Evolutionary conservation across 225 moss, liverwort and hornwort species (phyloP).

Genomic region (Takakia lepidozioides): DNA sequence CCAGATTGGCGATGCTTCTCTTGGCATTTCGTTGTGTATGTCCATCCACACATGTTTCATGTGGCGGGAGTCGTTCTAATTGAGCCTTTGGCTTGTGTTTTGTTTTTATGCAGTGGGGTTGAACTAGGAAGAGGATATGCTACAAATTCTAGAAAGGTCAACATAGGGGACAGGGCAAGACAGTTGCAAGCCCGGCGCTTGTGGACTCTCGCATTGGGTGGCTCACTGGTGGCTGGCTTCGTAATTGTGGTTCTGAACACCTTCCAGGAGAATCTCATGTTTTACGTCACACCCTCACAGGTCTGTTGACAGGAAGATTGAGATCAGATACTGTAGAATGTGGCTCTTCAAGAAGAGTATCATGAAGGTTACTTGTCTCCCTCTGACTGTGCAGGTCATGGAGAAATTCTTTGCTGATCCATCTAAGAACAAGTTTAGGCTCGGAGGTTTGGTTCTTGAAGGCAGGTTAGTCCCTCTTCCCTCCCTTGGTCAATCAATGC

Average conservation of each 20-base stretch:
- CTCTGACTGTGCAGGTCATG: slow-evolving; percentile 71
- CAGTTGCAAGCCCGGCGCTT: slow-evolving; percentile 81
- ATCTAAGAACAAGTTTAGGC: slow-evolving; percentile 72
- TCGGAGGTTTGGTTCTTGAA: slow-evolving; percentile 93
- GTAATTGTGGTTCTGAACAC: slow-evolving; percentile 79
- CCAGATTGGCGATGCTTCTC: too few relatives aligned
- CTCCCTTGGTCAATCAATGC: neutral
- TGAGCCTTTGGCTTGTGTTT: too few relatives aligned
- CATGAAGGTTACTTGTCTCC: too few relatives aligned
- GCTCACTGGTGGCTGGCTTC: slow-evolving; percentile 80
- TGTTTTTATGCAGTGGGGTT: too few relatives aligned
- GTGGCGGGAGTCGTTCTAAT: too few relatives aligned
- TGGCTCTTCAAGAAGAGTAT: too few relatives aligned
- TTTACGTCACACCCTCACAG: slow-evolving; percentile 86
- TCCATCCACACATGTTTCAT: too few relatives aligned
- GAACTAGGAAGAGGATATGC: slow-evolving; percentile 39
- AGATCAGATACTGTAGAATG: too few relatives aligned
- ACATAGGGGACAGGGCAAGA: slow-evolving; percentile 81
- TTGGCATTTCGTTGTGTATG: too few relatives aligned
- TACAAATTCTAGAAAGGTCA: slow-evolving; percentile 38
- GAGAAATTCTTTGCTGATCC: slow-evolving; percentile 89
- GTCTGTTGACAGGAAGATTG: too few relatives aligned
- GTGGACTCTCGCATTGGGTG: slow-evolving; percentile 73
- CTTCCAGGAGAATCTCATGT: slow-evolving; percentile 97
- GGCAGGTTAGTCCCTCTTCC: slow-evolving; percentile 58